Conservation (phyloP, 2,329 filamentous ascomycete species). For the Geoglossum cookeanum region DNA sequence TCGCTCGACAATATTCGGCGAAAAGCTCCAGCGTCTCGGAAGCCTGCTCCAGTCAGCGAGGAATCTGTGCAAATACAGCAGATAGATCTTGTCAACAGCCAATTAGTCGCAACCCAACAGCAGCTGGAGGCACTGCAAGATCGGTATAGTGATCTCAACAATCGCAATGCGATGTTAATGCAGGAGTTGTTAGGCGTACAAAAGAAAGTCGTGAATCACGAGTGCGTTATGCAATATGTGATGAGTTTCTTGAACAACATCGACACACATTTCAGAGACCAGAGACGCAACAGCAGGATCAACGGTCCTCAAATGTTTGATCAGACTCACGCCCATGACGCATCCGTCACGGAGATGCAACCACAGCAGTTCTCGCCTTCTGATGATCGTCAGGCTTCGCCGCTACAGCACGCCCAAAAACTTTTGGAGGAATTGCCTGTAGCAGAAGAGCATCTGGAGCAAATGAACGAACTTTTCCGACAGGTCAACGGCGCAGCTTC, state of each 20-base stretch:
- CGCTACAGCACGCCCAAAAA: constrained; percentile 48
- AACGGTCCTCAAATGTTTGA: constrained; percentile 25
- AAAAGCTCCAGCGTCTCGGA: constrained; percentile 83
- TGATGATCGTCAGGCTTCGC: constrained; percentile 46
- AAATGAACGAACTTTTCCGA: constrained; percentile 40
- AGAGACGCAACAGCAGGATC: constrained; percentile 38
- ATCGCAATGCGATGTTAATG: constrained; percentile 43
- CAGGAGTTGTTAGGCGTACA: constrained; percentile 45
- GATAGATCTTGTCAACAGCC: constrained; percentile 72
- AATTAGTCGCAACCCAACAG: constrained; percentile 75
- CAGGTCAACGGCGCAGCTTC: constrained; percentile 34
- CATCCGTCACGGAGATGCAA: constrained; percentile 12
- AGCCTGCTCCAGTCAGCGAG: constrained; percentile 45
- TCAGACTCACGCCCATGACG: constrained; percentile 18
- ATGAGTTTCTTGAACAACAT: constrained; percentile 48
- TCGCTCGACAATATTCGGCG: constrained; percentile 89
- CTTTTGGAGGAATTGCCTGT: constrained; percentile 46
- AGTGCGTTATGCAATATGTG: constrained; percentile 50
- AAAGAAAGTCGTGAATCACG: constrained; percentile 53
- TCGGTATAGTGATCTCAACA: constrained; percentile 58
- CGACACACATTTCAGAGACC: constrained; percentile 27
- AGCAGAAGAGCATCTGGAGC: constrained; percentile 43
- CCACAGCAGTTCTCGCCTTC: constrained; percentile 25
- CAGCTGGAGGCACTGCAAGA: constrained; percentile 79
- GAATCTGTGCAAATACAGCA: constrained; percentile 67